Conservation (phyloP, 257 asterid species). For the Voacanga thouarsii region DNA sequence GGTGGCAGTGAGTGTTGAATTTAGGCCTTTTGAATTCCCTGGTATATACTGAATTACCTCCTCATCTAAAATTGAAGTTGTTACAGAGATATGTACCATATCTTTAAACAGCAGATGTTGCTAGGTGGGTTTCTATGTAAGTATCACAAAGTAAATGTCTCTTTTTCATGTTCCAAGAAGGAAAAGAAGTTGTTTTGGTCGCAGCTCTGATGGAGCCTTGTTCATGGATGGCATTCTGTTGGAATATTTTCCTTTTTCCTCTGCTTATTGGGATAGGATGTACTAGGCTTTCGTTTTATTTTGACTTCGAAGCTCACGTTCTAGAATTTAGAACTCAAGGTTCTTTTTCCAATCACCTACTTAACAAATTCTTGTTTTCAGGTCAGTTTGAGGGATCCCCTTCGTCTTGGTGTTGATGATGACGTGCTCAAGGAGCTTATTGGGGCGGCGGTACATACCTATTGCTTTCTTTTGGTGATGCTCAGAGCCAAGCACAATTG, state of each 20-base stretch:
- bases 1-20: neutral
- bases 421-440: conserved; percentile 70
- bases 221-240: neutral
- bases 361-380: conserved; percentile 28
- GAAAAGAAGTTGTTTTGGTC: neutral
- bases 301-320: neutral
- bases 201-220: neutral
- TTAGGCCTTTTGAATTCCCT: neutral
- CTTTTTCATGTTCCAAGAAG: neutral
- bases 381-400: conserved; percentile 97
- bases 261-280: neutral
- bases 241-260: neutral
- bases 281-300: neutral
- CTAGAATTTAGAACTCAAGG: neutral
- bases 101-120: neutral
- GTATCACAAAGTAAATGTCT: neutral
- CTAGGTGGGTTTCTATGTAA: neutral
- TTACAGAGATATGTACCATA: neutral
- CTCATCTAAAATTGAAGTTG: neutral
- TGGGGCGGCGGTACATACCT: conserved; percentile 65
- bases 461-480: conserved; percentile 17
- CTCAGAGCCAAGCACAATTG: conserved; percentile 1
- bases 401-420: conserved; percentile 76
- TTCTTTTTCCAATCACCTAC: neutral
- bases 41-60: neutral